Evolutionary conservation across 1,284 basidiomycete genomes (phyloP).

Genomic region (Irpex lacteus): DNA sequence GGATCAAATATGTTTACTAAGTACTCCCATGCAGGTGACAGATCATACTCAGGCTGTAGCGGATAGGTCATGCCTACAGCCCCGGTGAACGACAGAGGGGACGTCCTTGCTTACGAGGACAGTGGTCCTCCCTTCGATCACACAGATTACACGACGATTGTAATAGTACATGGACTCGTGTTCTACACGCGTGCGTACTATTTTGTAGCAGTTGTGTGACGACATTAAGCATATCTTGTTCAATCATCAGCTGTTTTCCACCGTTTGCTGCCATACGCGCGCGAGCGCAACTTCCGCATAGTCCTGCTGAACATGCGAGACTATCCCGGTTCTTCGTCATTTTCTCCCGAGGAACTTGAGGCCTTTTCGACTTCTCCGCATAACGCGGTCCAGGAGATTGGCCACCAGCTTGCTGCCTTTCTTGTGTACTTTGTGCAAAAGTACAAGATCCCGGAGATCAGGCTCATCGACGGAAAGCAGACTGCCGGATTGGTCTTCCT

Average conservation of each 20-base stretch:
- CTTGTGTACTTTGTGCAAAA: conserved; percentile 83
- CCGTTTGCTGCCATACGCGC: conserved; percentile 14
- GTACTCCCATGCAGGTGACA: background rate
- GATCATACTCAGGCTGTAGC: background rate
- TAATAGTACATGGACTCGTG: conserved; percentile 62
- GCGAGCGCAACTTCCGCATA: conserved; percentile 13
- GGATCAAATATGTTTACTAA: background rate
- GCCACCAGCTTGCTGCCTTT: conserved; percentile 73
- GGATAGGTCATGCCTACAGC: background rate
- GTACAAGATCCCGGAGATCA: conserved; percentile 72
- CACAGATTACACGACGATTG: conserved; percentile 77
- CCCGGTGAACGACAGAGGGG: conserved; percentile 5
- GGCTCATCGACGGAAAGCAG: conserved; percentile 56
- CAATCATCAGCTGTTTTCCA: conserved; percentile 2
- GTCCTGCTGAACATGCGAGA: conserved; percentile 18
- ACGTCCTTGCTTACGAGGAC: conserved; percentile 7
- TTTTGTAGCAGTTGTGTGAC: conserved; percentile 27
- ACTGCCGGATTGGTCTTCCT: conserved; percentile 46
- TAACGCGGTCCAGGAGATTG: conserved; percentile 41
- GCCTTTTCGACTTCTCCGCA: conserved; percentile 2
- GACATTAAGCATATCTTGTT: background rate
- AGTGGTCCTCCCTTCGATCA: conserved; percentile 18
- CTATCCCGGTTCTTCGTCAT: conserved; percentile 17
- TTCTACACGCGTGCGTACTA: conserved; percentile 29
- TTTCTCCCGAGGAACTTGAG: conserved; percentile 13